phyloP scores from a whole-genome alignment of 805 yeast genomes.

The Teunomyces aglyptinius region DNA sequence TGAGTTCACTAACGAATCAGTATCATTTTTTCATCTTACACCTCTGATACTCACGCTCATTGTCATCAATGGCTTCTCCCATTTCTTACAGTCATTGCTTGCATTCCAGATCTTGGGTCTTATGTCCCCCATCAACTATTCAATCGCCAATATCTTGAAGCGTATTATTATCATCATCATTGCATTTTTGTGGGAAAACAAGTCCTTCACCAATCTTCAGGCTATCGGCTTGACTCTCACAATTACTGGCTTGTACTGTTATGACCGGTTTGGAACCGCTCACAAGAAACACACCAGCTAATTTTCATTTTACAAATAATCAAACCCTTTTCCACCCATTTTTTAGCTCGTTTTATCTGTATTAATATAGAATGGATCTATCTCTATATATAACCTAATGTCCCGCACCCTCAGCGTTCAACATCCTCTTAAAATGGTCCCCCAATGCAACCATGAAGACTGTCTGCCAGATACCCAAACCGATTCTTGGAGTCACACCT shows the following conservation, averaged over 20 bases:
- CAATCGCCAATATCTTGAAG: conserved; percentile 75
- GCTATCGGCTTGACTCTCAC: conserved; percentile 36
- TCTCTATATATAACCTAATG: conserved; percentile 19
- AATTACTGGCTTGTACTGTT: conserved; percentile 39
- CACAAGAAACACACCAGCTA: conserved; percentile 6
- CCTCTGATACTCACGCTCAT: conserved; percentile 37
- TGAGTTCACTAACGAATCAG: conserved; percentile 39
- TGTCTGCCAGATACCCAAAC: conserved; percentile 97
- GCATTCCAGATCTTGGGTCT: conserved; percentile 76
- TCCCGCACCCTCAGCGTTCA: conserved; percentile 41
- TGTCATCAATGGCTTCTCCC: conserved; percentile 63
- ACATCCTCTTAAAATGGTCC: conserved; percentile 59
- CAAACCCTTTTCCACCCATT: background rate
- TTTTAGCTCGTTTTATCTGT: background rate
- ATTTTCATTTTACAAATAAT: background rate
- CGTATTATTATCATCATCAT: conserved; percentile 68
- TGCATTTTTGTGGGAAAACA: conserved; percentile 64
- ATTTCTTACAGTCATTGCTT: conserved; percentile 67
- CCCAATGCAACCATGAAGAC: conserved; percentile 98
- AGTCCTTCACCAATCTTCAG: conserved; percentile 28
- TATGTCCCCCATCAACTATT: conserved; percentile 73
- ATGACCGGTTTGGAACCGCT: conserved; percentile 39
- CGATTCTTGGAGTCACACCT: conserved; percentile 97
- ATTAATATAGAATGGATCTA: background rate
- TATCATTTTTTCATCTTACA: conserved; percentile 33